Evolutionary conservation across 2,329 filamentous ascomycete genomes (phyloP), one percentile per base, ranked within the genome.

Genomic region (Microcera coccophila): DNA sequence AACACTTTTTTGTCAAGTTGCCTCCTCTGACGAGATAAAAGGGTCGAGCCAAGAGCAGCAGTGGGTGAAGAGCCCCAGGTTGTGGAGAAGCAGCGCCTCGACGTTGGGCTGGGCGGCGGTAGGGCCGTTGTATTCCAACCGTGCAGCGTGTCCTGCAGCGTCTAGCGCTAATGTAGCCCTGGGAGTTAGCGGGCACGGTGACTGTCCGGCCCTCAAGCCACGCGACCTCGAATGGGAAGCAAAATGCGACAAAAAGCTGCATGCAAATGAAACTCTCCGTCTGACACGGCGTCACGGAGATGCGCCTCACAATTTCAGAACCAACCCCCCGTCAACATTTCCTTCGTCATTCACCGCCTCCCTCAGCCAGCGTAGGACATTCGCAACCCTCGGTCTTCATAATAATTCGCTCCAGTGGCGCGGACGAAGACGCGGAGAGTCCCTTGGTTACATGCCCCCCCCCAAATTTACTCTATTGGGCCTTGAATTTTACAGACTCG

Each of bases 321-420:
- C n/a, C n/a, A n/a, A n/a, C n/a, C n/a, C n/a, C n/a, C n/a, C n/a
- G n/a, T n/a, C n/a, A n/a, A n/a, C n/a, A n/a, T n/a, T n/a, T n/a
- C n/a, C n/a, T n/a, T n/a, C n/a, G n/a, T n/a, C n/a, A n/a, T n/a
- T n/a, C n/a, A n/a, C n/a, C n/a, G n/a, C n/a, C n/a, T n/a, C n/a
- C n/a, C n/a, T n/a, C n/a, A n/a, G n/a, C n/a, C n/a, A n/a, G n/a
- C n/a, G n/a, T n/a, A n/a, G n/a, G n/a, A n/a, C n/a, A n/a, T n/a
- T n/a, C n/a, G n/a, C n/a, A n/a, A n/a, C n/a, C n/a, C n/a, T n/a
- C n/a, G n/a, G n/a, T n/a, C n/a, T n/a, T n/a, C n/a, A n/a, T n/a
- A n/a, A n/a, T 28, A 14, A 9, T 28, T 35, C 26, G 52, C 55
- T 55, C 48, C 50, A 57, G 46, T 37, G 48, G 47, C 43, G 44